phyloP scores from a whole-genome alignment of 1,284 basidiomycete species.

The Bjerkandera adusta region DNA sequence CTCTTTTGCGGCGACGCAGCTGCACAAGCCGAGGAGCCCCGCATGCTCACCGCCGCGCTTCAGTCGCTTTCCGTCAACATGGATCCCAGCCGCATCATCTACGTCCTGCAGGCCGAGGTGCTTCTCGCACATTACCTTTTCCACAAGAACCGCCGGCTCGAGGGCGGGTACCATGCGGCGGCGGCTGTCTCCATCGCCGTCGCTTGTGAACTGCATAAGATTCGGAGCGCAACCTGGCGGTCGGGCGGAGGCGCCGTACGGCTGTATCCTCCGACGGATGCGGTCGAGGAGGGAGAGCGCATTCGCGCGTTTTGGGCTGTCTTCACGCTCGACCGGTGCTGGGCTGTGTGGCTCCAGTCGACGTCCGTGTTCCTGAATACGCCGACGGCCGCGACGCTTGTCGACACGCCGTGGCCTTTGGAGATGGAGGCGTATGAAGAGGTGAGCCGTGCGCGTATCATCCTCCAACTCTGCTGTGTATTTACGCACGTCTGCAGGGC shows the following conservation, averaged over 20 bases:
- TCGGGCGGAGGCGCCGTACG: slow-evolving; percentile 16
- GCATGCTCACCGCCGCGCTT: slow-evolving; percentile 29
- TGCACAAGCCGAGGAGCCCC: slow-evolving; percentile 22
- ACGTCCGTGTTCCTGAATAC: slow-evolving; percentile 33
- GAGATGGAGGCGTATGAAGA: slow-evolving; percentile 32
- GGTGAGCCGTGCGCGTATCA: slow-evolving; percentile 19
- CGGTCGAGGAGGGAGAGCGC: slow-evolving; percentile 42
- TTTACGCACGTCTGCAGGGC: slow-evolving; percentile 11
- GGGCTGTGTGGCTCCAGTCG: slow-evolving; percentile 35
- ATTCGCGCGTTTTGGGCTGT: slow-evolving; percentile 48
- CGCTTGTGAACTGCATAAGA: slow-evolving; percentile 35
- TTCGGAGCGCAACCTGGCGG: slow-evolving; percentile 26
- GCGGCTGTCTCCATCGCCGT: slow-evolving; percentile 41
- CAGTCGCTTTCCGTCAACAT: slow-evolving; percentile 31
- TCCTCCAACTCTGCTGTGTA: too few relatives aligned
- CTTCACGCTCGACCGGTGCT: slow-evolving; percentile 40
- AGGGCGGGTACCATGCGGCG: slow-evolving; percentile 42
- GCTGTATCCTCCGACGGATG: slow-evolving; percentile 33
- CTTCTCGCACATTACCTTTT: slow-evolving; percentile 46
- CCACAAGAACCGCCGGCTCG: slow-evolving; percentile 36
- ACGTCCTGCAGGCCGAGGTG: slow-evolving; percentile 45
- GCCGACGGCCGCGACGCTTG: slow-evolving; percentile 27
- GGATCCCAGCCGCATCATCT: slow-evolving; percentile 36
- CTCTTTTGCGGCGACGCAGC: slow-evolving; percentile 22
- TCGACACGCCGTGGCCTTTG: slow-evolving; percentile 44